These are phyloP conservation scores for Grammothele lineata DNA, from an alignment of 768 basidiomycete genomes.

Conservation along the genomic window DNA sequence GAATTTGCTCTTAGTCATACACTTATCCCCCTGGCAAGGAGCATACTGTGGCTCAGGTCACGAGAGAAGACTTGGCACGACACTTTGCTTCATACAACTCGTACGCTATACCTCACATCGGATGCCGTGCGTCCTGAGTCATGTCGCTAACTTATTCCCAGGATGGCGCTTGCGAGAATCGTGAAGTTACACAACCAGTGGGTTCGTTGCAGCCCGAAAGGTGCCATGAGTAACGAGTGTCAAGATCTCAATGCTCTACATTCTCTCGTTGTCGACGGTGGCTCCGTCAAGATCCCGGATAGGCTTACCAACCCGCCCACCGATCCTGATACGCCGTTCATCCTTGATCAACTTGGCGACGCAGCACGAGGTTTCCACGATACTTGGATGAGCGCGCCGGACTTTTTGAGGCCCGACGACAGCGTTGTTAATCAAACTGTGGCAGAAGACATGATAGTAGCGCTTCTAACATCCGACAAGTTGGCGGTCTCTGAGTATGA, in stretches of 20 bases:
- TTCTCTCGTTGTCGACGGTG: slow-evolving; percentile 67
- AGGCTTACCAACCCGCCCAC: slow-evolving; percentile 46
- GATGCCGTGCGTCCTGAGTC: too few relatives aligned
- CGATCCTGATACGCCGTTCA: slow-evolving; percentile 39
- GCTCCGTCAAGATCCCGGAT: slow-evolving; percentile 54
- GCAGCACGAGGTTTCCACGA: slow-evolving; percentile 43
- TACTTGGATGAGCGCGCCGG: slow-evolving; percentile 33
- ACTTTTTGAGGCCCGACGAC: slow-evolving; percentile 17
- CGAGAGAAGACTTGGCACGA: slow-evolving; percentile 53
- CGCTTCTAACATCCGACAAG: slow-evolving; percentile 47
- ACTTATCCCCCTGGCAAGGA: slow-evolving; percentile 65
- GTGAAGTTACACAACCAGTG: slow-evolving; percentile 57
- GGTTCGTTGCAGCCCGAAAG: slow-evolving; percentile 49
- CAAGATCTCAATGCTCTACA: slow-evolving; percentile 70
- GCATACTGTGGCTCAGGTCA: slow-evolving; percentile 40
- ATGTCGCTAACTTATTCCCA: slow-evolving; percentile 19
- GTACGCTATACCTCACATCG: slow-evolving; percentile 40
- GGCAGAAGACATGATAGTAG: slow-evolving; percentile 38
- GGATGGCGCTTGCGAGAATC: slow-evolving; percentile 54
- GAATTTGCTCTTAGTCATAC: slow-evolving; percentile 44
- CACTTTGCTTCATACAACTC: slow-evolving; percentile 64
- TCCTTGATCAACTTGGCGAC: slow-evolving; percentile 49
- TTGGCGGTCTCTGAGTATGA: slow-evolving; percentile 59
- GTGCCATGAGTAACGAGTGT: slow-evolving; percentile 59
- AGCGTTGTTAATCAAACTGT: too few relatives aligned